Base-by-base conservation (phyloP, 108 stramenopile species). In the Skeletonema costatum region DNA sequence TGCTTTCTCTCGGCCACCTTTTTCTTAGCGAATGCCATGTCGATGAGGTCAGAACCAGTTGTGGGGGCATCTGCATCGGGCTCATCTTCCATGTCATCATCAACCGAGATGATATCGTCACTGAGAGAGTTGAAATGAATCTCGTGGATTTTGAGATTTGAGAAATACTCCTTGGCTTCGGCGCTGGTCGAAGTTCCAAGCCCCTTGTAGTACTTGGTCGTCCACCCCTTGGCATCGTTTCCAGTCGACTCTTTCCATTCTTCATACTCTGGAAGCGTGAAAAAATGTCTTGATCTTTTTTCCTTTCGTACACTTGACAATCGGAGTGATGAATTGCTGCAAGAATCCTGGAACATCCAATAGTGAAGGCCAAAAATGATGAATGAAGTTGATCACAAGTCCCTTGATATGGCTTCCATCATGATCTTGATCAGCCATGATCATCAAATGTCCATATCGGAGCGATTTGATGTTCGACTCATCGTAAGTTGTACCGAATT, bases 371-470 rank as follows among this genome's bases (percentile, higher is more conserved):
- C 99, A 98, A 75, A 97, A 98, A 38, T 81, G 72, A 84, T 98
- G 98, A 46, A 99, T 83, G 75, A 98, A 97, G 83, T 99, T 99
- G 88, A 99, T 98, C 5, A 99, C 87, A 14, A 99, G 89, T 39
- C 99, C 99, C 84, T 99, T 99, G 95, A 99, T 99, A 77, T 99
- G 99, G 14, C 85, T 87, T 2, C 99, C 99, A 73, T 99, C 99
- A 75, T 97, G 96, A 85, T 99, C 99, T 86, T 99, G 99, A 91
- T 99, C 99, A 2, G 99, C 97, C 99, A 99, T 99, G 78, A 99
- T 98, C 97, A 99, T 97, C 56, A 99, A 76, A 76, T 99, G 98
- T 9, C 99, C 99, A 60, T 98, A 98, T n/a, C 95, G 88, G 17
- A 99, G 96, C 5, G 67, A 58, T 79, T 97, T 97, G 76, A 97